These are phyloP conservation scores for Juglanconis oblonga DNA, from an alignment of 2,329 filamentous ascomycete genomes.

Conservation along the genomic window DNA sequence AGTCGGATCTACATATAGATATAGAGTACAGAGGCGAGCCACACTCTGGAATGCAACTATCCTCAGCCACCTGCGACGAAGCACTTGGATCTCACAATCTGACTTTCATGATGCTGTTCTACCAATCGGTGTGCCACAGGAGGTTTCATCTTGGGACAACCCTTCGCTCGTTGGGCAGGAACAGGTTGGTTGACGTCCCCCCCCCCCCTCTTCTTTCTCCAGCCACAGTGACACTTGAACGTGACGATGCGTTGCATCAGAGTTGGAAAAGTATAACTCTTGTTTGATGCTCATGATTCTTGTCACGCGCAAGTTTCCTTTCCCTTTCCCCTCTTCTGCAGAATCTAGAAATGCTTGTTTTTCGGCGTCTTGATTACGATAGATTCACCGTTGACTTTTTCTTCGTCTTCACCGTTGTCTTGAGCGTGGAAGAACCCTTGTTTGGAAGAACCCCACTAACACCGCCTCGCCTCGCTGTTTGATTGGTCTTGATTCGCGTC, in stretches of 20 bases:
- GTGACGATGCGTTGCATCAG: not conserved
- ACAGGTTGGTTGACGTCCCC: not conserved
- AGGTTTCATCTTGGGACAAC: not conserved
- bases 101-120: too few species aligned
- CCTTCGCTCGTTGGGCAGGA: not conserved
- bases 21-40: too few species aligned
- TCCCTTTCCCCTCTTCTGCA: not conserved
- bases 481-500: not conserved
- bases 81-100: too few species aligned
- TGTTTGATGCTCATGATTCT: not conserved
- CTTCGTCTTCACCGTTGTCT: not conserved
- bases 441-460: not conserved
- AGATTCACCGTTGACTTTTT: not conserved
- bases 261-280: not conserved
- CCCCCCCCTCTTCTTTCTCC: too few species aligned
- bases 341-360: not conserved
- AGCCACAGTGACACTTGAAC: not conserved
- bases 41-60: too few species aligned
- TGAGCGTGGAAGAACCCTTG: not conserved
- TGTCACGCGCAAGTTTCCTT: not conserved
- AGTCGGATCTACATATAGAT: too few species aligned
- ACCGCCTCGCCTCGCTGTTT: not conserved
- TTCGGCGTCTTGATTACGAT: not conserved
- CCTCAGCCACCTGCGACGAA: too few species aligned
- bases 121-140: too few species aligned